Base-by-base conservation (phyloP, 352 stramenopile species). In the Phytophthora hybrid region DNA sequence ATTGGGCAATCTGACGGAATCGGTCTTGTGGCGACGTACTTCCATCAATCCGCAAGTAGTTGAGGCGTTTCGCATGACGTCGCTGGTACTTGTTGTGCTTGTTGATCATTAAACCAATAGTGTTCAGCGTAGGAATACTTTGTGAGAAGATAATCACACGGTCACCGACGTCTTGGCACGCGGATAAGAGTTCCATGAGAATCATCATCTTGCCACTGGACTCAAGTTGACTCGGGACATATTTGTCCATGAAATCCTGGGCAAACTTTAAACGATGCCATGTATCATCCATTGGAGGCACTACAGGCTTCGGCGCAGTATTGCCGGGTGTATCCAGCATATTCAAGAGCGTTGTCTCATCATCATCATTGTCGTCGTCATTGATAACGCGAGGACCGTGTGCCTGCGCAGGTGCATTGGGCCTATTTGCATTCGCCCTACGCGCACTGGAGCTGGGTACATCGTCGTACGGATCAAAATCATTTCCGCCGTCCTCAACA, bases 121-220 rank as follows among this genome's bases (percentile, higher is more conserved):
- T 83, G 57, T 97, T 92, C 7, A 97, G 73, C 0, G 90, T 97
- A 46, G 87, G 82, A 26, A 97, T 94, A 66, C 90, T 97, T 72
- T 97, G 92, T 8, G 92, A 97, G 46, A 97, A 97, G 34, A 97
- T 80, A 26, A 97, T 95, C 49, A 96, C 87, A 29, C 92, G 92
- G 68, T 97, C 92, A 14, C 80, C 83, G 31, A 95, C 82, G 32
- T 79, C 70, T 26, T 93, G 88, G 18, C 84, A 94, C 37, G 88
- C 81, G 8, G 66, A 71, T 14, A 97, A 66, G 34, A 97, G 80
- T 62, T 94, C 74, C 84, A 97, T 92, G 11, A 97, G 65, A 14
- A 97, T 82, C 65, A 94, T 80, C 88, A 97, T 97, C 66, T 97
- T 97, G 44, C 89, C 91, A 55, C 89, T 97, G 6, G 90, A 75